These are phyloP conservation scores for Albophoma yamanashiensis DNA, from an alignment of 2,329 filamentous ascomycete species.

Conservation along the genomic window DNA sequence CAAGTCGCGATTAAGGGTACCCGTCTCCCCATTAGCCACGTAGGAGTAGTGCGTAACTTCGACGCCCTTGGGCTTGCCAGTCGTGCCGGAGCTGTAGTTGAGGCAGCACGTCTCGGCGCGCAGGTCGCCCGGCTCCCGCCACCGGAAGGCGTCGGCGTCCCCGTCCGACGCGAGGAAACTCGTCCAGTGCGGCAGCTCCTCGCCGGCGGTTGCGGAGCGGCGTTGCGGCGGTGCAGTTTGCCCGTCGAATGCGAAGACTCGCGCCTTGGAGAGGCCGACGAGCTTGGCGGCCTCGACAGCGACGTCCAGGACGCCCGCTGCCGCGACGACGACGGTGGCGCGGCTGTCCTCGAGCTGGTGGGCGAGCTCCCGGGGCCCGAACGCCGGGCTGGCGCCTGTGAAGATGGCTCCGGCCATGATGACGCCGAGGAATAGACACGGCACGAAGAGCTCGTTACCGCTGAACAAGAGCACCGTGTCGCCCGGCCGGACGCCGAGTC, in stretches of 20 bases:
- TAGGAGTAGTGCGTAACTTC: not conserved
- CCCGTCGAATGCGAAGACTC: not conserved
- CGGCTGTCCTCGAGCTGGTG: not conserved
- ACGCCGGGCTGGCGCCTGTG: not conserved
- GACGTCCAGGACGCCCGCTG: not conserved
- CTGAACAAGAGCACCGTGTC: not conserved
- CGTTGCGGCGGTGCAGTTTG: not conserved
- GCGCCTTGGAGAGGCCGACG: not conserved
- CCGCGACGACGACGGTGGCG: not conserved
- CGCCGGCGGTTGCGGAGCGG: not conserved
- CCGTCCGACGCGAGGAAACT: not conserved
- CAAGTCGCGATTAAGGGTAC: not conserved
- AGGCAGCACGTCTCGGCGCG: not conserved
- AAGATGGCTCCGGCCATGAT: not conserved
- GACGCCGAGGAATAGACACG: not conserved
- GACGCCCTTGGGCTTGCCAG: not conserved
- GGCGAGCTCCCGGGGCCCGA: not conserved
- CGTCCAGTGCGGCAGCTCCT: not conserved
- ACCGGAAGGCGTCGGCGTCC: not conserved
- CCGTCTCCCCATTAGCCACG: not conserved
- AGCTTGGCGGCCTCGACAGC: not conserved
- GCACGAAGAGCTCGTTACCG: not conserved
- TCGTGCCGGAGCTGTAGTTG: not conserved
- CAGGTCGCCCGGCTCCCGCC: not conserved
- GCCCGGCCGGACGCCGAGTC: not conserved